phyloP scores from a whole-genome alignment of 1,284 basidiomycete genomes.

The Puccinia hordei region DNA sequence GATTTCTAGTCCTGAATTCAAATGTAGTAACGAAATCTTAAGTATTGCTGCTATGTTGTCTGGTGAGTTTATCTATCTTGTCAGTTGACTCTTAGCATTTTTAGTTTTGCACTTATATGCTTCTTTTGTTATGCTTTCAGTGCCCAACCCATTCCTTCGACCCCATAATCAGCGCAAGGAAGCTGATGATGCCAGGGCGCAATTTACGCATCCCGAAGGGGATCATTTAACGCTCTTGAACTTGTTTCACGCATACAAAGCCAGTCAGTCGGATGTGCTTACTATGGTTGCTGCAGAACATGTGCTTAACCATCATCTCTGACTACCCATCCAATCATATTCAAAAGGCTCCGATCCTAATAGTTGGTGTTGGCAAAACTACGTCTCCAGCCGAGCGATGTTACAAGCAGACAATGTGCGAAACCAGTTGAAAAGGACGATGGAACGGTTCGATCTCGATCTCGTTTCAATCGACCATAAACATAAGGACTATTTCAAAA shows the following conservation, averaged over 20 bases:
- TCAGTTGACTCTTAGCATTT: background rate
- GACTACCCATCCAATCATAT: background rate
- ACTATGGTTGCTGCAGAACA: slow-evolving; percentile 4
- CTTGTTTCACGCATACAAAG: slow-evolving; percentile 89
- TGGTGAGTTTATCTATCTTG: slow-evolving; percentile 62
- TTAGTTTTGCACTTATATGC: background rate
- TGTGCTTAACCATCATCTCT: background rate
- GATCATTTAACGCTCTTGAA: slow-evolving; percentile 95
- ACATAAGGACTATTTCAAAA: slow-evolving; percentile 74
- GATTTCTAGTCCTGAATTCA: slow-evolving; percentile 89
- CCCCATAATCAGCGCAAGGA: slow-evolving; percentile 84
- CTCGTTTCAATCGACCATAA: slow-evolving; percentile 74
- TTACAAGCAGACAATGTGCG: slow-evolving; percentile 95
- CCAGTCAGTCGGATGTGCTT: slow-evolving; percentile 65
- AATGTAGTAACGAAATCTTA: slow-evolving; percentile 92
- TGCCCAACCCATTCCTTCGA: slow-evolving; percentile 90
- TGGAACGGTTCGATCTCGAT: slow-evolving; percentile 78
- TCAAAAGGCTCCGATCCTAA: slow-evolving; percentile 70
- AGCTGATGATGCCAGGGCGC: slow-evolving; percentile 86
- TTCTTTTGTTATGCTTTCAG: slow-evolving; percentile 60
- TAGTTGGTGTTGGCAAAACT: slow-evolving; percentile 92
- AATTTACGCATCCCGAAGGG: slow-evolving; percentile 87
- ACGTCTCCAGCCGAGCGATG: slow-evolving; percentile 79
- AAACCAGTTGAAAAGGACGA: slow-evolving; percentile 80
- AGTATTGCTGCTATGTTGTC: slow-evolving; percentile 96